Base-by-base conservation (phyloP, 805 yeast genomes). In the Candida vaughaniae region DNA sequence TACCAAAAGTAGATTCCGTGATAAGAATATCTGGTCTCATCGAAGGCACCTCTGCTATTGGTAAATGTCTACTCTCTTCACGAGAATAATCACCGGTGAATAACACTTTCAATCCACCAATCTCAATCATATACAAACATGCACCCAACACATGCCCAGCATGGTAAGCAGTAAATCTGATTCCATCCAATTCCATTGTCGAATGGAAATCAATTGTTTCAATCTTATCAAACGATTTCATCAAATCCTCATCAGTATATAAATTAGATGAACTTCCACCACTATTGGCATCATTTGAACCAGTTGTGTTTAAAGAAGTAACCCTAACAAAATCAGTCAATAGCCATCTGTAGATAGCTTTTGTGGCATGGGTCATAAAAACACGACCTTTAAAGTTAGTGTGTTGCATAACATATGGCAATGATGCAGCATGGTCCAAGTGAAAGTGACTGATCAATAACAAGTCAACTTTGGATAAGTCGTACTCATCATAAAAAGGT, bases 131-230 rank as follows among this genome's bases (percentile, higher is more conserved):
- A 60, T 82, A 93, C 98, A 93, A 93, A 9, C 98, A 96, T 8
- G 99, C 98, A 38, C 99, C 99, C 29, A 93, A 69, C 9, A 93
- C 99, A 71, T 93, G 99, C n/a, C 99, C 99, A 6, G 99, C 99
- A 64, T 91, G 99, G 60, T 84, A 93, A 1, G 99, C 99, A 1
- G 99, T 93, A 66, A 93, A 91, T 54, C 93, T 73, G 39, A 93
- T 82, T 35, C 99, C 99, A 41, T 86, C 95, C 23, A 90, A 85
- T 51, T 93, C 98, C 46, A 88, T 77, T 0, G 99, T 93, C 4
- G 97, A 87, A 60, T 93, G 98, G 60, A 84, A 93, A 59, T 93
- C 99, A 16, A 93, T 78, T 1, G 98, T 87, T 59, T 93, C 98
- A 33, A 93, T 93, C 45, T 77, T 69, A 52, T 89, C 96, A 52